phyloP scores from a whole-genome alignment of 148 eudicot species.

The Agrostemma githago region DNA sequence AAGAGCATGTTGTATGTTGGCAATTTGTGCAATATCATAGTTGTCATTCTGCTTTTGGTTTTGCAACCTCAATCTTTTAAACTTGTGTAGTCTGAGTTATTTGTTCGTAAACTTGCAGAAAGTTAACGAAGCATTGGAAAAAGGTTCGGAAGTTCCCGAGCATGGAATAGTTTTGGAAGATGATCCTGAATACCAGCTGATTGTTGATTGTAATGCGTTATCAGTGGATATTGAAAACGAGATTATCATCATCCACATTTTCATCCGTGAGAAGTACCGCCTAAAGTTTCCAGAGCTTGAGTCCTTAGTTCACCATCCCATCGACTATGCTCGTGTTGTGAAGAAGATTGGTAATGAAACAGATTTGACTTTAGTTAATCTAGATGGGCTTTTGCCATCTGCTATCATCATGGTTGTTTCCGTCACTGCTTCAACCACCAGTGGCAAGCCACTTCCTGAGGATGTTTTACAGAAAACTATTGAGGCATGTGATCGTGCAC shows the following conservation, averaged over 20 bases:
- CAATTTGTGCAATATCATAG: not conserved
- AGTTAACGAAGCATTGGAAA: constrained; percentile 72
- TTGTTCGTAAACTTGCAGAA: constrained; percentile 43
- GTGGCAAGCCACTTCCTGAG: constrained; percentile 91
- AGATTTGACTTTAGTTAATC: constrained; percentile 89
- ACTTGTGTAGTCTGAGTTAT: not conserved
- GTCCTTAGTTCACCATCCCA: constrained; percentile 95
- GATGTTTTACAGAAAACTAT: constrained; percentile 74
- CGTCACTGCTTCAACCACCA: constrained; percentile 95
- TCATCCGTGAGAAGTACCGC: constrained; percentile 91
- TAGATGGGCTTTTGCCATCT: constrained; percentile 93
- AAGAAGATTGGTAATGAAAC: constrained; percentile 87
- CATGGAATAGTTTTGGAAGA: constrained; percentile 75
- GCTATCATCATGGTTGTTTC: constrained; percentile 97
- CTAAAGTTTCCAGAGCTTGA: constrained; percentile 94
- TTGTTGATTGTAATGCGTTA: constrained; percentile 84
- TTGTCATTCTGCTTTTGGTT: not conserved
- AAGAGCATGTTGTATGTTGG: not conserved
- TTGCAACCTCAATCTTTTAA: not conserved
- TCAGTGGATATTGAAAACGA: constrained; percentile 96
- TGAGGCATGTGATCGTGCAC: constrained; percentile 96
- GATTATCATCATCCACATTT: constrained; percentile 78
- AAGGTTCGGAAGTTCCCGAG: constrained; percentile 52
- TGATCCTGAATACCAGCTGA: constrained; percentile 84
- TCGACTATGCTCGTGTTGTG: constrained; percentile 93